Percentiles rank a stretch among this genome's conserved stretches.
Conservation (phyloP, 352 stramenopile species). For the Peronospora destructor region DNA sequence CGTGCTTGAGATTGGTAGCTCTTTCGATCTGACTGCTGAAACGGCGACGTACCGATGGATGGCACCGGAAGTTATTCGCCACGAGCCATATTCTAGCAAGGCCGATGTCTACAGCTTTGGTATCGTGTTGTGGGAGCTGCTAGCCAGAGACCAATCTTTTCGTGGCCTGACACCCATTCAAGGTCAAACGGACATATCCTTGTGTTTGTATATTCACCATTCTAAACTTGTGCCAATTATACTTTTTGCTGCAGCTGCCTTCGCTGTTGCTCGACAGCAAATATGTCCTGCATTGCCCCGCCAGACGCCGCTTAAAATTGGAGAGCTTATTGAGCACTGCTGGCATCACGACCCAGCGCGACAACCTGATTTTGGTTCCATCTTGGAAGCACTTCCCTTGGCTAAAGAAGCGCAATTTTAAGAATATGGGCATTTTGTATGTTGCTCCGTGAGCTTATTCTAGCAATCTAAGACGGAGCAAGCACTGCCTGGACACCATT, state of each 20-base stretch:
- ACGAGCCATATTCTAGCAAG: conserved; percentile 91
- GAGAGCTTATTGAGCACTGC: conserved; percentile 74
- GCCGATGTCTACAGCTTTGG: conserved; percentile 94
- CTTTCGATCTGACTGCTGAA: conserved; percentile 75
- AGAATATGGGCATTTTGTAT: conserved; percentile 71
- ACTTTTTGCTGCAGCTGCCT: conserved; percentile 44
- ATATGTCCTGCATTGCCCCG: conserved; percentile 79
- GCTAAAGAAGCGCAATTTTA: conserved; percentile 81
- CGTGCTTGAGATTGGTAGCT: conserved; percentile 70
- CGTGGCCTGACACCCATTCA: conserved; percentile 78
- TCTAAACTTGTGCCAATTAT: conserved; percentile 4
- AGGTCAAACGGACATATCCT: conserved; percentile 29
- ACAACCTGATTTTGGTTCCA: conserved; percentile 64
- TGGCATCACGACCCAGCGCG: conserved; percentile 77
- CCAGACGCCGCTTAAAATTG: conserved; percentile 73
- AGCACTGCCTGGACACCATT: conserved; percentile 1
- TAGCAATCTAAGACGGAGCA: conserved; percentile 16
- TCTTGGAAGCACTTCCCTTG: conserved; percentile 68
- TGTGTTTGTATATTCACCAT: not conserved
- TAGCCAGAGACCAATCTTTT: conserved; percentile 80
- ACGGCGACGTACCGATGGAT: conserved; percentile 92
- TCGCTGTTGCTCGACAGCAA: conserved; percentile 76
- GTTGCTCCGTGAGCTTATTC: conserved; percentile 12
- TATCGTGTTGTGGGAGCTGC: conserved; percentile 83
- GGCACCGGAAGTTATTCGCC: conserved; percentile 91